Conservation (phyloP, 2,329 filamentous ascomycete species). For the Pezicula radicicola region DNA sequence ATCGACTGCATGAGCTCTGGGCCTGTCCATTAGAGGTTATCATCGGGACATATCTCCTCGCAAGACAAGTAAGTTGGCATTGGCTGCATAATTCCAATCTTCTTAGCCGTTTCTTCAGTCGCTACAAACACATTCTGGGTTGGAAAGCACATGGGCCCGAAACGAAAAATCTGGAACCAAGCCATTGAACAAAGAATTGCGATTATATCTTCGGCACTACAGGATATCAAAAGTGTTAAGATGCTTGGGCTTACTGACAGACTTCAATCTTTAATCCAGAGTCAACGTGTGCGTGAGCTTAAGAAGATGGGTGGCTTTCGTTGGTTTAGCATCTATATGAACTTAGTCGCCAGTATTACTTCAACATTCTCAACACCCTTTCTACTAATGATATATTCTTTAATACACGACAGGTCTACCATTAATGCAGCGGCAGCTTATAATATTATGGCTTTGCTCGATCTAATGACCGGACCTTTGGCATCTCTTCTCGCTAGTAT, state of each 20-base stretch:
- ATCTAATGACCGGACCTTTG: not conserved
- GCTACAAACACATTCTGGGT: not conserved
- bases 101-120: not conserved
- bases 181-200: slow-evolving; percentile 36
- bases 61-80: slow-evolving; percentile 30
- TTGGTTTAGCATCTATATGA: not conserved
- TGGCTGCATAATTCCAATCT: slow-evolving; percentile 8
- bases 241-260: slow-evolving; percentile 35
- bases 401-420: not conserved
- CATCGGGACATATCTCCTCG: slow-evolving; percentile 29
- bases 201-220: slow-evolving; percentile 33
- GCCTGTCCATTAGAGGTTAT: slow-evolving; percentile 32
- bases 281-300: not conserved
- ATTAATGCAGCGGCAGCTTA: not conserved
- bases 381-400: not conserved
- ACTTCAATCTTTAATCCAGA: slow-evolving; percentile 26
- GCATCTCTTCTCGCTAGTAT: not conserved
- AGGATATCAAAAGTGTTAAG: slow-evolving; percentile 38
- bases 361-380: not conserved
- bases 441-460: not conserved
- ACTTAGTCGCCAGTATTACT: not conserved
- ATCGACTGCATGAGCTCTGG: slow-evolving; percentile 31
- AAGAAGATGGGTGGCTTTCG: slow-evolving; percentile 4
- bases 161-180: slow-evolving; percentile 27
- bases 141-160: not conserved